Evolutionary conservation across 2,329 filamentous ascomycete genomes (phyloP).

Genomic region (Esteya vermicola): DNA sequence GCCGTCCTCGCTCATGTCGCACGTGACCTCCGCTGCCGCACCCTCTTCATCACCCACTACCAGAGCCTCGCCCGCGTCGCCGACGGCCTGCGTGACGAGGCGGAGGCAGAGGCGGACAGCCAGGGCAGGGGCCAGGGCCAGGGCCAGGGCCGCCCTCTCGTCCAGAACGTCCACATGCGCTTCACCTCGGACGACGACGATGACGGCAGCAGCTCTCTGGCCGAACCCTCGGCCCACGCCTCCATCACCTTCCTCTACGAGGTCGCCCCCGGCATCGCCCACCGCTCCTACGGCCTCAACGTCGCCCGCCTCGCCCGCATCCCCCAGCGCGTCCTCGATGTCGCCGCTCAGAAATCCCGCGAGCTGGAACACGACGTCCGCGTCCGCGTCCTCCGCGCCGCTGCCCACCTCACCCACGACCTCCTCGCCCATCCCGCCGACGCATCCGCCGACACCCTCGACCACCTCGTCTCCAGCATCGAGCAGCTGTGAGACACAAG

Average conservation of each 20-base stretch:
- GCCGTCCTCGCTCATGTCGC: conserved; percentile 80
- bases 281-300: conserved; percentile 88
- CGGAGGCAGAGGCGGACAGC: too few relatives aligned
- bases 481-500: conserved; percentile 36
- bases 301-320: conserved; percentile 78
- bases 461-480: conserved; percentile 39
- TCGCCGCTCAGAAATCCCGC: conserved; percentile 64
- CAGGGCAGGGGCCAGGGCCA: too few relatives aligned
- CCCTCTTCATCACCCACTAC: conserved; percentile 96
- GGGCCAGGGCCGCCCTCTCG: conserved; percentile 20
- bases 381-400: conserved; percentile 42
- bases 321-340: conserved; percentile 60
- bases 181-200: conserved; percentile 53
- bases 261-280: conserved; percentile 77
- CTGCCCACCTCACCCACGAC: conserved; percentile 25
- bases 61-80: conserved; percentile 66
- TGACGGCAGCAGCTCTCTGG: too few relatives aligned
- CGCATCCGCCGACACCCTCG: conserved; percentile 18
- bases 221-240: too few relatives aligned
- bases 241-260: conserved; percentile 85
- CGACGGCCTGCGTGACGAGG: conserved; percentile 40
- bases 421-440: conserved; percentile 20
- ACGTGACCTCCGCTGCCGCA: conserved; percentile 58
- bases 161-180: conserved; percentile 88
- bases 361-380: conserved; percentile 66